These are phyloP conservation scores for Fraxinus sp. DNA, from an alignment of 305 asterid genomes.

Conservation along the genomic window DNA sequence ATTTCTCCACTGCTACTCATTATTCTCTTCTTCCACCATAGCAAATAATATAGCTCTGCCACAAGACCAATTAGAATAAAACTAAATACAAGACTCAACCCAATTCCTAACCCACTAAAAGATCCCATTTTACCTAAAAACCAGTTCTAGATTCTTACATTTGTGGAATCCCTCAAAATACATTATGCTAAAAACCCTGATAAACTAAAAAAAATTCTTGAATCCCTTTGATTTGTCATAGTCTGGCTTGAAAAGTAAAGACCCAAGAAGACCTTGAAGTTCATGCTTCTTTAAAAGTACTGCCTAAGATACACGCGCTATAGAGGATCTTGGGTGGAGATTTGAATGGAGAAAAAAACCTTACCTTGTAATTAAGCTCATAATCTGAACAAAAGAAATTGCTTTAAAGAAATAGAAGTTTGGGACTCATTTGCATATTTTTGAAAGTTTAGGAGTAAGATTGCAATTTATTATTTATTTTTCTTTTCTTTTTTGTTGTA, in stretches of 20 bases:
- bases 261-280: constrained; percentile 4
- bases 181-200: constrained; percentile 9
- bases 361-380: constrained; percentile 29
- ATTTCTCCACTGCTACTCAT: constrained; percentile 25
- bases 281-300: constrained; percentile 11
- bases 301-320: constrained; percentile 41
- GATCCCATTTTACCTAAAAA: constrained; percentile 46
- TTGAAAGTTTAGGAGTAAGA: too few relatives aligned
- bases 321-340: constrained; percentile 15
- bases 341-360: constrained; percentile 15
- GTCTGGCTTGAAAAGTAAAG: constrained; percentile 22
- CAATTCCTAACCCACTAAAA: constrained; percentile 74
- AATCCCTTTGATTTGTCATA: constrained; percentile 18
- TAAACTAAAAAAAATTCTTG: not conserved
- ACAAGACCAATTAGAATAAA: constrained; percentile 73
- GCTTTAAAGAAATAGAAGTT: constrained; percentile 11
- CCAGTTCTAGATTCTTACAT: not conserved
- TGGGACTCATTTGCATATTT: too few relatives aligned
- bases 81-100: constrained; percentile 69
- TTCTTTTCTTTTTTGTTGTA: too few relatives aligned
- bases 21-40: constrained; percentile 74
- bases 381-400: constrained; percentile 5
- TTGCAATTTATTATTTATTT: too few relatives aligned
- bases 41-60: constrained; percentile 68
- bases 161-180: not conserved